Evolutionary conservation across 352 stramenopile genomes (phyloP).

Genomic region (Pythium myriotylum): DNA sequence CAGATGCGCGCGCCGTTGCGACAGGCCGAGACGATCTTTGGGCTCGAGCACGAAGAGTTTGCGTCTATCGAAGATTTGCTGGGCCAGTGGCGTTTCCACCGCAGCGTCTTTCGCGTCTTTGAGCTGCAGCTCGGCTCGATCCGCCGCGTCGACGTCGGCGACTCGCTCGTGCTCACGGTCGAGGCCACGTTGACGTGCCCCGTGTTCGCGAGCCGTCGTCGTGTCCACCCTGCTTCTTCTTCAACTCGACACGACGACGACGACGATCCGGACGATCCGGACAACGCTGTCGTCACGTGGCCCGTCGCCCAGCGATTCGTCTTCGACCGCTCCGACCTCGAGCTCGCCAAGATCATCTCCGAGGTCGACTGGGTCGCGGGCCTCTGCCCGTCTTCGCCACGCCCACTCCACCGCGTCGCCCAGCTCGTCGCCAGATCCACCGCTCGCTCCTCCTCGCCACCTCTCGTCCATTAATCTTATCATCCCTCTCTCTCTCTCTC

Average conservation of each 20-base stretch:
- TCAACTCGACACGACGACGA: no score
- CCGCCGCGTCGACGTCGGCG: constrained; percentile 32
- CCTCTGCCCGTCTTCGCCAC: constrained; percentile 7
- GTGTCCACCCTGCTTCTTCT: no score
- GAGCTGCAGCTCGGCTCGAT: constrained; percentile 37
- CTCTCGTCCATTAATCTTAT: no score
- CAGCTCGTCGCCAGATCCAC: constrained; percentile 1
- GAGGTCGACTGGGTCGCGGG: constrained; percentile 51
- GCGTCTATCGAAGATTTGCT: constrained; percentile 40
- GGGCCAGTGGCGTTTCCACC: constrained; percentile 48
- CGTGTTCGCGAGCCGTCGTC: not conserved
- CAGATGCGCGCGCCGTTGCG: constrained; percentile 1
- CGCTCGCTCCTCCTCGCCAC: no score
- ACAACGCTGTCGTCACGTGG: constrained; percentile 29
- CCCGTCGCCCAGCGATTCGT: constrained; percentile 52
- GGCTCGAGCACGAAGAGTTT: constrained; percentile 43
- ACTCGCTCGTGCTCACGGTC: constrained; percentile 30
- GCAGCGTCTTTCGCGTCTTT: constrained; percentile 47
- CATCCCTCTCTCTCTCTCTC: no score
- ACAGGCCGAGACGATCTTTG: constrained; percentile 17
- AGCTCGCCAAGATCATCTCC: constrained; percentile 43
- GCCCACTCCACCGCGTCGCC: not conserved
- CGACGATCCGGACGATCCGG: constrained; percentile 24
- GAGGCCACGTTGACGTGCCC: constrained; percentile 1
- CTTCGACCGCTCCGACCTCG: constrained; percentile 32